A percentile compares a stretch with the other conserved stretches of the same genome.
These are phyloP conservation scores for Blepharisma stoltei DNA, from an alignment of 73 alveolate species.

Conservation along the genomic window DNA sequence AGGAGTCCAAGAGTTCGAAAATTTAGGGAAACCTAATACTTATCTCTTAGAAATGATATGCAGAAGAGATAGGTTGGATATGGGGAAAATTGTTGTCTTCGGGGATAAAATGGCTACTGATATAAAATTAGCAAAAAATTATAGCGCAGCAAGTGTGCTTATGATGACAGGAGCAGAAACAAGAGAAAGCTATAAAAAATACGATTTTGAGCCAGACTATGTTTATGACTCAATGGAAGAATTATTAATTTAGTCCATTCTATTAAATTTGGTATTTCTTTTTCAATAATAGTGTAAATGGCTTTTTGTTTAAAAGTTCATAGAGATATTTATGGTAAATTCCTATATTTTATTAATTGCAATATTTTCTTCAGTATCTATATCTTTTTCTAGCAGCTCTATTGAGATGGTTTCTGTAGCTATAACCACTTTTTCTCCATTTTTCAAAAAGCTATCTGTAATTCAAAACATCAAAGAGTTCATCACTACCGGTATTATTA, in stretches of 20 bases:
- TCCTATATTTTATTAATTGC: too few relatives aligned
- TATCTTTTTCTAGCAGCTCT: too few relatives aligned
- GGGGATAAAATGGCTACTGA: constrained; percentile 36
- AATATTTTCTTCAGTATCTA: too few relatives aligned
- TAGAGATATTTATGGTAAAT: too few relatives aligned
- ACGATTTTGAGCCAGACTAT: constrained; percentile 26
- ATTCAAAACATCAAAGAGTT: constrained; percentile 29
- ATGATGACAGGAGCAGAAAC: constrained; percentile 31
- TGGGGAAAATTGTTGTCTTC: background rate
- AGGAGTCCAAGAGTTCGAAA: background rate
- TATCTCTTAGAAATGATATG: background rate
- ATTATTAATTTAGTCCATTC: too few relatives aligned
- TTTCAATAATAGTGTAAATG: too few relatives aligned
- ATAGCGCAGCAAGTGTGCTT: background rate
- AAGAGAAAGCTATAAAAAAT: constrained; percentile 17
- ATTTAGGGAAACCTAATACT: constrained; percentile 16
- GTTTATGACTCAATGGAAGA: background rate
- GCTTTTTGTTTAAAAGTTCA: too few relatives aligned
- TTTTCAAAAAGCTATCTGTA: constrained; percentile 30
- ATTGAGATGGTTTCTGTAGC: background rate
- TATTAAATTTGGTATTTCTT: too few relatives aligned
- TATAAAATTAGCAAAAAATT: constrained; percentile 8
- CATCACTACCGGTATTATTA: constrained; percentile 22
- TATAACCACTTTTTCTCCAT: background rate
- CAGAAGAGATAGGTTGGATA: constrained; percentile 27